phyloP scores from a whole-genome alignment of 2,329 filamentous ascomycete genomes.

The Phialophora macrospora region DNA sequence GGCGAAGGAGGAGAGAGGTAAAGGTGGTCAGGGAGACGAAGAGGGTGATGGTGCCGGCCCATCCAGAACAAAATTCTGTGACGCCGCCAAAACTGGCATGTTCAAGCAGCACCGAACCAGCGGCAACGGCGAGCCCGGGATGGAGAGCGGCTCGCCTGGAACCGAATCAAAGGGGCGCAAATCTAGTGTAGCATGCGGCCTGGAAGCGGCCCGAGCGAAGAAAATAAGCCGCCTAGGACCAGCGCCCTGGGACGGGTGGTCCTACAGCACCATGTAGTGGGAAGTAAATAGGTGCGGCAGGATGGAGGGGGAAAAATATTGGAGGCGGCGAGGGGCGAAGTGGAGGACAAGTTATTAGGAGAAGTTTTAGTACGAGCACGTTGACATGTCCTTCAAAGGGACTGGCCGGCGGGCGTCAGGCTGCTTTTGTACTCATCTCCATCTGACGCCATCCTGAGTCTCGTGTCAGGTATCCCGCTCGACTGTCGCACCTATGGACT shows the following conservation, averaged over 20 bases:
- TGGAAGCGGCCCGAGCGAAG: neutral
- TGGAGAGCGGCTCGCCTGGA: neutral
- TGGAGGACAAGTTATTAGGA: constrained; percentile 4
- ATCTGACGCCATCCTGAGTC: constrained; percentile 16
- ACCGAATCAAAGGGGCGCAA: neutral
- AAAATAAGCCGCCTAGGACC: constrained; percentile 9
- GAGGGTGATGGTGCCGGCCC: constrained; percentile 38
- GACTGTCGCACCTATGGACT: neutral
- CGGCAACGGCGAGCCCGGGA: constrained; percentile 13
- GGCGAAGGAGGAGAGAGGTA: constrained; percentile 37
- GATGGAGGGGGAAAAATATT: neutral
- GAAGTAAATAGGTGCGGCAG: neutral
- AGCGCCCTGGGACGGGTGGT: neutral
- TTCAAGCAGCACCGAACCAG: constrained; percentile 21
- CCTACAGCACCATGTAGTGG: neutral
- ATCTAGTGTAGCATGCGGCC: neutral
- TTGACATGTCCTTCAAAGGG: constrained; percentile 10
- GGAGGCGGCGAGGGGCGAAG: constrained; percentile 10
- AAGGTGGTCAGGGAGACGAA: constrained; percentile 38
- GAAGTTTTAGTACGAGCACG: constrained; percentile 11
- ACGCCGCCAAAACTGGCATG: constrained; percentile 30
- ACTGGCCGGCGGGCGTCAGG: constrained; percentile 6
- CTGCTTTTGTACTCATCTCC: constrained; percentile 18
- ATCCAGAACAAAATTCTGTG: constrained; percentile 23
- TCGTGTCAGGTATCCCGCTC: no score